Percentiles rank a stretch among this genome's conserved stretches.
These are phyloP conservation scores for Leptographium radiaticola DNA, from an alignment of 2,329 filamentous ascomycete species.

Conservation along the genomic window DNA sequence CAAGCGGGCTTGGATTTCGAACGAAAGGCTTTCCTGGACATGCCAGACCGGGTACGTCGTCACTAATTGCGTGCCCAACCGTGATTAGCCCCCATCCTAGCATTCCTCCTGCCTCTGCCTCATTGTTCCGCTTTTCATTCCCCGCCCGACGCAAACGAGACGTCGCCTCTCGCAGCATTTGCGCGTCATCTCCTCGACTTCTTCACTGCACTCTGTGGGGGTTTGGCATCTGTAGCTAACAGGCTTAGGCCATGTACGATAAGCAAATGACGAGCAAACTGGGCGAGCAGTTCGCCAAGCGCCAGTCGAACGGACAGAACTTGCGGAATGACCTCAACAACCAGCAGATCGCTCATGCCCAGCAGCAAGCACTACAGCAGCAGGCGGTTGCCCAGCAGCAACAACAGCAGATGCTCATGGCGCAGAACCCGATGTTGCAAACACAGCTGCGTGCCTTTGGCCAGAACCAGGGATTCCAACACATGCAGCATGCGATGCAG, in stretches of 20 bases:
- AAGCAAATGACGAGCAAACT: slow-evolving; percentile 30
- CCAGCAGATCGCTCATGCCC: slow-evolving; percentile 15
- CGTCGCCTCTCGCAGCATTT: not conserved
- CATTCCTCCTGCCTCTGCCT: not conserved
- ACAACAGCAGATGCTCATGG: slow-evolving; percentile 32
- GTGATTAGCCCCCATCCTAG: not conserved
- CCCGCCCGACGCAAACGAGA: not conserved
- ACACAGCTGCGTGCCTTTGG: slow-evolving; percentile 37
- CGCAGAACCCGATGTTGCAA: slow-evolving; percentile 32
- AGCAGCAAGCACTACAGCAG: slow-evolving; percentile 18
- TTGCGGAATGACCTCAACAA: slow-evolving; percentile 37
- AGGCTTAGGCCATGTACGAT: slow-evolving; percentile 28
- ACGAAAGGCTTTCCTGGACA: slow-evolving; percentile 30
- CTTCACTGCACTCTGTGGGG: not conserved
- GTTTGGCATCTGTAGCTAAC: not conserved
- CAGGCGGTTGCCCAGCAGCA: slow-evolving; percentile 13
- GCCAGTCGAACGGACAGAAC: slow-evolving; percentile 34
- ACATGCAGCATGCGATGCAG: slow-evolving; percentile 47
- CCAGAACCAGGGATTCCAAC: slow-evolving; percentile 42
- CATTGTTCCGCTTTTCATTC: not conserved
- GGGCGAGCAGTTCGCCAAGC: slow-evolving; percentile 35
- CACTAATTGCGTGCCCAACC: not conserved
- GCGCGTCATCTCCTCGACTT: not conserved
- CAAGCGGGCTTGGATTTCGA: slow-evolving; percentile 33
- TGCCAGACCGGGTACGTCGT: slow-evolving; percentile 31